Percentiles rank a stretch among this genome's conserved stretches.
Conservation (phyloP, 2,329 filamentous ascomycete species). For the Drechslerella stenobrocha region DNA sequence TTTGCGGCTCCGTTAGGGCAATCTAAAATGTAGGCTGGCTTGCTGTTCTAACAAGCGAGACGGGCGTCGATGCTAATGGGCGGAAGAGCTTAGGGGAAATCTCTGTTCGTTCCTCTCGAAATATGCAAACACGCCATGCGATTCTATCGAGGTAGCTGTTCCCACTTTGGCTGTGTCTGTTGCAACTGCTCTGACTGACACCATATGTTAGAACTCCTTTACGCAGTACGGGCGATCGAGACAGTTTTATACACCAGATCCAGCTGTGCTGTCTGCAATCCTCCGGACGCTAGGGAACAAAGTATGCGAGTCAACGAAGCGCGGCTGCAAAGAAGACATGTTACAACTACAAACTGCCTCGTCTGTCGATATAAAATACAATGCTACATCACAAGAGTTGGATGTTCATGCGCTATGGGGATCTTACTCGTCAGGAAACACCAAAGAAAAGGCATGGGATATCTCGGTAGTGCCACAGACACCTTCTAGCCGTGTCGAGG, state of each 20-base stretch:
- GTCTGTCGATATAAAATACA: conserved; percentile 50
- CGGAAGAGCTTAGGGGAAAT: conserved; percentile 26
- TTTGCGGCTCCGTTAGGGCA: conserved; percentile 21
- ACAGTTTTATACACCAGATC: conserved; percentile 23
- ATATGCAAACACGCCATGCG: conserved; percentile 27
- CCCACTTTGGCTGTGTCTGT: too few species aligned
- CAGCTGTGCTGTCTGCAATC: conserved; percentile 1
- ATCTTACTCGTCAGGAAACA: conserved; percentile 31
- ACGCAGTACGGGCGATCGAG: conserved; percentile 18
- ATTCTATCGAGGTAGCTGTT: conserved; percentile 37
- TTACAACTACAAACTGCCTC: conserved; percentile 44
- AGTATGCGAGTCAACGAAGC: conserved; percentile 21
- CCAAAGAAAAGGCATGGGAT: conserved; percentile 32
- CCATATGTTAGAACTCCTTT: not conserved
- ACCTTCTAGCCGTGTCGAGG: conserved; percentile 34
- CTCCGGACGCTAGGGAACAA: conserved; percentile 22
- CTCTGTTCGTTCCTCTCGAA: conserved; percentile 30
- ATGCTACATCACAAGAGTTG: conserved; percentile 49
- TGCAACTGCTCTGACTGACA: too few species aligned
- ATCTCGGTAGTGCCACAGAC: conserved; percentile 15
- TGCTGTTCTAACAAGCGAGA: not conserved
- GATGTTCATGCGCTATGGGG: conserved; percentile 48
- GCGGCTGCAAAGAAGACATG: conserved; percentile 31
- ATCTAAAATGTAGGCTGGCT: conserved; percentile 30
- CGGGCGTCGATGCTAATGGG: conserved; percentile 13